Evolutionary conservation across 1,284 basidiomycete species (phyloP).

Genomic region (Puccinia polysora): DNA sequence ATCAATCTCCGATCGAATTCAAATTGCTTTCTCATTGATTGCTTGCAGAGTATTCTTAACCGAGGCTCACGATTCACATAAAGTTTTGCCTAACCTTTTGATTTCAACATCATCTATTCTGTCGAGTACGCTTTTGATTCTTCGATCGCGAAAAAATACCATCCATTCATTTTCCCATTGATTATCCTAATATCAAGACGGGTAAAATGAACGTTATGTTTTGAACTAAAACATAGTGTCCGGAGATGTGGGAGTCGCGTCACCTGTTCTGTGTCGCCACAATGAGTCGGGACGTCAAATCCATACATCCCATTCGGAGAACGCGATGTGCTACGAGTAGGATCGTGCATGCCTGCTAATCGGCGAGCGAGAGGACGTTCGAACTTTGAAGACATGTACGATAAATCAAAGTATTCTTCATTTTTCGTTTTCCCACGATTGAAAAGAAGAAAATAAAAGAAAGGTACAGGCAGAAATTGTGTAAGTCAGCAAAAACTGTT

Average conservation of each 20-base stretch:
- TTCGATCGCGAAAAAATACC: slow-evolving; percentile 62
- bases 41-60: not conserved
- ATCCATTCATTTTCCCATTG: slow-evolving; percentile 56
- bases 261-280: slow-evolving; percentile 67
- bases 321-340: not conserved
- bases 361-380: slow-evolving; percentile 10
- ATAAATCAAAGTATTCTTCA: slow-evolving; percentile 26
- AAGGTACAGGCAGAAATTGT: not conserved
- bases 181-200: slow-evolving; percentile 23
- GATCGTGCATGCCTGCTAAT: slow-evolving; percentile 24
- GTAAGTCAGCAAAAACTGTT: not conserved
- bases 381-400: not conserved
- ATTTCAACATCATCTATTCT: slow-evolving; percentile 57
- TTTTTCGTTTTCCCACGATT: not conserved
- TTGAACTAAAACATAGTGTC: slow-evolving; percentile 5
- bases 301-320: slow-evolving; percentile 59
- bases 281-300: slow-evolving; percentile 71
- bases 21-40: not conserved
- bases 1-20: not conserved
- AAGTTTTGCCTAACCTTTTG: slow-evolving; percentile 59
- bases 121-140: slow-evolving; percentile 61
- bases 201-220: not conserved
- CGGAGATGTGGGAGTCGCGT: no score
- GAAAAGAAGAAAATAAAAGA: not conserved
- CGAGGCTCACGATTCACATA: slow-evolving; percentile 60